Conservation (phyloP, 73 alveolate species). For the Symbiodinium natans region DNA sequence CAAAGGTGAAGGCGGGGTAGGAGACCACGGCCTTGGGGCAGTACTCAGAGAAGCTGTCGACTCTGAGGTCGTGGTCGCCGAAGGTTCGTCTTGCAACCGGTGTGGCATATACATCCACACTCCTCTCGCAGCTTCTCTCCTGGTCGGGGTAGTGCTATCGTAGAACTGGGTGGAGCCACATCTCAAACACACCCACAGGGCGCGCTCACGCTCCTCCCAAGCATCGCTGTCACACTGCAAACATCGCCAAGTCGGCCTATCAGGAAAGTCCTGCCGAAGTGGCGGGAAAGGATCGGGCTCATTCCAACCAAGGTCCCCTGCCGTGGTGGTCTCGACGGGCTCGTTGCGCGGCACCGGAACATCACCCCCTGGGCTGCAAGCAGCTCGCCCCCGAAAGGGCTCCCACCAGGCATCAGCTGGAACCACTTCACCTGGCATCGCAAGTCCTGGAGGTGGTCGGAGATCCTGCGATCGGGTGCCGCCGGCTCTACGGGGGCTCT, state of each 20-base stretch:
- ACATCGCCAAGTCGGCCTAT: background rate
- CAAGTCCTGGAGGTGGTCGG: background rate
- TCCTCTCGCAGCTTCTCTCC: background rate
- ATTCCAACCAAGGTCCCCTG: background rate
- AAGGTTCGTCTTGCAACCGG: background rate
- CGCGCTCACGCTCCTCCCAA: background rate
- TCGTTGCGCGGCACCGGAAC: background rate
- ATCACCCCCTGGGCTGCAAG: background rate
- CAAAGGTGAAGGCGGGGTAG: background rate
- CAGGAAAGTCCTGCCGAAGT: no score
- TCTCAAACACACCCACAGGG: background rate
- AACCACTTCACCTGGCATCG: no score
- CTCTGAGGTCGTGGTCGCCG: background rate
- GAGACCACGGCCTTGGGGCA: background rate
- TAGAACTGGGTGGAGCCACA: background rate
- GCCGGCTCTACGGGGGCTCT: background rate
- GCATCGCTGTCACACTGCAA: background rate
- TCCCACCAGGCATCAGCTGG: no score
- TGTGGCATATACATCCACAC: background rate
- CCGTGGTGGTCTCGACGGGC: background rate
- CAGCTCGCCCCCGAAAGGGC: no score
- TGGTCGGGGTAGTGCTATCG: background rate
- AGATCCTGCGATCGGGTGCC: background rate
- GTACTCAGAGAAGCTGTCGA: background rate
- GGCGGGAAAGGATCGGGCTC: background rate